Evolutionary conservation across 2,329 filamentous ascomycete genomes (phyloP).

Genomic region (Hymenoscyphus albidus): DNA sequence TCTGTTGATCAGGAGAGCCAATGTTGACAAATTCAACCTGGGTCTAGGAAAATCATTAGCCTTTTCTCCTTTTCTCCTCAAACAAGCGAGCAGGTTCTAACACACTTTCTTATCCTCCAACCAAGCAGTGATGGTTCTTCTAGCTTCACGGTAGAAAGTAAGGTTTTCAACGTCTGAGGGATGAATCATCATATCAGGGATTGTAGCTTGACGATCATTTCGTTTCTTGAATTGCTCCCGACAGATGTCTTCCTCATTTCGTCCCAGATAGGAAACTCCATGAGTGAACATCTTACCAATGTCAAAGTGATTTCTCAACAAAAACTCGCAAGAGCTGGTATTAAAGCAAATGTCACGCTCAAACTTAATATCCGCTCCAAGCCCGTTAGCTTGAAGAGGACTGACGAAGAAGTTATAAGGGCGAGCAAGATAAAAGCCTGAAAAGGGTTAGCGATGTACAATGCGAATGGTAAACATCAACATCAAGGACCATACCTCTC

Average conservation of each 20-base stretch:
- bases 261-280: slow-evolving; percentile 61
- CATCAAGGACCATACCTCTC: slow-evolving; percentile 38
- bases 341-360: slow-evolving; percentile 53
- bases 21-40: slow-evolving; percentile 44
- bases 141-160: slow-evolving; percentile 26
- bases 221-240: slow-evolving; percentile 35
- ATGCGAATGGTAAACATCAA: neutral
- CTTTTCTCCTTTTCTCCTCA: neutral
- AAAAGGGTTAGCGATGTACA: slow-evolving; percentile 14
- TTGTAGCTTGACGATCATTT: slow-evolving; percentile 26
- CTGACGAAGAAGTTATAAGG: slow-evolving; percentile 64
- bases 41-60: slow-evolving; percentile 13
- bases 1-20: slow-evolving; percentile 36
- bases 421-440: slow-evolving; percentile 51
- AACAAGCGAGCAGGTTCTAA: neutral
- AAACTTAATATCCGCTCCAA: slow-evolving; percentile 45
- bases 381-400: slow-evolving; percentile 45
- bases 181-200: slow-evolving; percentile 28
- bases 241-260: slow-evolving; percentile 50
- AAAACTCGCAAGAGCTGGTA: slow-evolving; percentile 52
- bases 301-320: slow-evolving; percentile 55
- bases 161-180: slow-evolving; percentile 24
- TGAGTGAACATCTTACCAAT: slow-evolving; percentile 51
- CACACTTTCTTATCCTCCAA: slow-evolving; percentile 23
- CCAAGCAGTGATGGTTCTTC: slow-evolving; percentile 29